A percentile compares a stretch with the other conserved stretches of the same genome.
These are phyloP conservation scores for Colletotrichum sp. DNA, from an alignment of 2,329 filamentous ascomycete species.

Conservation along the genomic window DNA sequence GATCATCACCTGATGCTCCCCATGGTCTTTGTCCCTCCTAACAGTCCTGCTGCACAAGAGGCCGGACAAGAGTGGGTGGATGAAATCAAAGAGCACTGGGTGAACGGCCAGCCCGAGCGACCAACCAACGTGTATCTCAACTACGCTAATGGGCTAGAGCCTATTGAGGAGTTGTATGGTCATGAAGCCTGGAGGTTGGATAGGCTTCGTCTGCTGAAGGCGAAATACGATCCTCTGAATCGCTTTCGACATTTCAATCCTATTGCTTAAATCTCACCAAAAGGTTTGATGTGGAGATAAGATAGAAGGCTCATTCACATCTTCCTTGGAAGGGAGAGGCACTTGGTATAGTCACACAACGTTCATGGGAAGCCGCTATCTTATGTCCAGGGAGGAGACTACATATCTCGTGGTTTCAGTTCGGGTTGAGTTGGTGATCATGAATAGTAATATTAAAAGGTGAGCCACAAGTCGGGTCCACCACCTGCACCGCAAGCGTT, in stretches of 20 bases:
- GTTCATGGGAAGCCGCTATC: not conserved
- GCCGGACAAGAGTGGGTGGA: not conserved
- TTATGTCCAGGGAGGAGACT: not conserved
- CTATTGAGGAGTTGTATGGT: slow-evolving; percentile 25
- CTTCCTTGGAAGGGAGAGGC: not conserved
- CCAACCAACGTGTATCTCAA: slow-evolving; percentile 24
- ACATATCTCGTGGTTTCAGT: not conserved
- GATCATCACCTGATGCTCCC: slow-evolving; percentile 19
- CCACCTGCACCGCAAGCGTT: not conserved
- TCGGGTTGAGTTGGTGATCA: not conserved
- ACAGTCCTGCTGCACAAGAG: not conserved
- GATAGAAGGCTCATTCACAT: not conserved
- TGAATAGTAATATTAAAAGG: not conserved
- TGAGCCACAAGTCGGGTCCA: not conserved
- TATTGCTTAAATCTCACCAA: not conserved
- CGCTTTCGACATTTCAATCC: not conserved
- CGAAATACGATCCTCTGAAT: not conserved
- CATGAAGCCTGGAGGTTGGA: not conserved
- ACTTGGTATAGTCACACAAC: not conserved
- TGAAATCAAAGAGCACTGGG: slow-evolving; percentile 19
- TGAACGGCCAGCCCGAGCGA: slow-evolving; percentile 21
- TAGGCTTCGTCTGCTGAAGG: not conserved
- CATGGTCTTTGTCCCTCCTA: not conserved
- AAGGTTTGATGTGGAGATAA: not conserved
- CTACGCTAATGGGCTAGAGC: slow-evolving; percentile 26